Percentiles rank a stretch among this genome's conserved stretches.
These are phyloP conservation scores for Coemansia sp. DNA, from an alignment of 371 early-diverging fungal species.

Conservation along the genomic window DNA sequence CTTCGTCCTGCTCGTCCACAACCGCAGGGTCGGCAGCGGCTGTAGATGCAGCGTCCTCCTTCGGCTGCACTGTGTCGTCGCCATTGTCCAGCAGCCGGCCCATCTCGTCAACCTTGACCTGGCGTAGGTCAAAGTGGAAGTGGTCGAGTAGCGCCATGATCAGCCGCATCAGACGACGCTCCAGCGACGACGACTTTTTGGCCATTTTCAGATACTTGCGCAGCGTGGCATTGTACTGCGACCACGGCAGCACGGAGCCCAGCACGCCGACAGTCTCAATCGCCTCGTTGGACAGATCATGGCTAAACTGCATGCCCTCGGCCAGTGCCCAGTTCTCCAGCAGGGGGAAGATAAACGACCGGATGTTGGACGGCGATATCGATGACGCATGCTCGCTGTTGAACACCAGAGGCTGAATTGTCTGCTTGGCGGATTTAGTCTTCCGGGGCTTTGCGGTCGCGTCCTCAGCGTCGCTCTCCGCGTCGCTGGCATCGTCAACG, in stretches of 20 bases:
- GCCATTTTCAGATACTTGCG: slow-evolving; percentile 68
- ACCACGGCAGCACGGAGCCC: slow-evolving; percentile 74
- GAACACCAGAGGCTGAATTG: slow-evolving; percentile 20
- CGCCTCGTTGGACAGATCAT: slow-evolving; percentile 77
- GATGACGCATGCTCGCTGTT: slow-evolving; percentile 16
- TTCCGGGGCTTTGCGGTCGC: slow-evolving; percentile 1
- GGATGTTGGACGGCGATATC: slow-evolving; percentile 59
- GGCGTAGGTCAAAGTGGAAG: slow-evolving; percentile 84
- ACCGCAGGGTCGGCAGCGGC: slow-evolving; percentile 12
- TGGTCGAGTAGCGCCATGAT: slow-evolving; percentile 80
- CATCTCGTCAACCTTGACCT: slow-evolving; percentile 51
- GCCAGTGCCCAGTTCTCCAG: slow-evolving; percentile 83
- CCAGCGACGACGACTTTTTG: slow-evolving; percentile 64
- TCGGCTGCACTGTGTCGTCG: not conserved
- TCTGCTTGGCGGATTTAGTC: not conserved
- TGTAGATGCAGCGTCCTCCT: not conserved
- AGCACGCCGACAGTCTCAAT: slow-evolving; percentile 71
- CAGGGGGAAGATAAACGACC: slow-evolving; percentile 81
- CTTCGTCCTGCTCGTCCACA: slow-evolving; percentile 28
- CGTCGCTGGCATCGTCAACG: slow-evolving; percentile 8
- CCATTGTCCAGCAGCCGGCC: slow-evolving; percentile 28
- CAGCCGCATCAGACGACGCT: slow-evolving; percentile 74
- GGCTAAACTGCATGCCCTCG: slow-evolving; percentile 63
- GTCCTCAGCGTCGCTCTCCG: not conserved
- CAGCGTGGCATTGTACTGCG: slow-evolving; percentile 73